Base-by-base conservation (phyloP, 139 green algal species). In the Haematococcus sp. region DNA sequence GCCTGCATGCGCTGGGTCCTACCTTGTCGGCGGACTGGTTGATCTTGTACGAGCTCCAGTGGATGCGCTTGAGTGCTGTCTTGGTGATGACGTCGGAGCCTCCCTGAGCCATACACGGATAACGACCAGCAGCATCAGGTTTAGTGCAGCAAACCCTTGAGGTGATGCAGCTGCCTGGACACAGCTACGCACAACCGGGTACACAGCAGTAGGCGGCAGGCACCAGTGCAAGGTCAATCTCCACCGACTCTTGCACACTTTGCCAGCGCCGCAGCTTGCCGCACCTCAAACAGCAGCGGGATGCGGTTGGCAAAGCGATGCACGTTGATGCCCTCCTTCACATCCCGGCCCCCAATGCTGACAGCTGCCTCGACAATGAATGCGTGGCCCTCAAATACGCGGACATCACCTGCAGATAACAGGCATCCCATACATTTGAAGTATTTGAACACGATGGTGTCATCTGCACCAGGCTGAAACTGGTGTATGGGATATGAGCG, bases 281-380 rank as follows among this genome's bases (percentile, higher is more conserved):
- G n/a, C 55, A 84, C 85, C 88, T 98, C 95, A 71, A 98, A 98
- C 46, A 98, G 87, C 76, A 98, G 86, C 33, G 95, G 95, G 63
- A 98, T 98, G 84, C 94, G 90, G 80, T 98, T 98, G 55, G 95
- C 94, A 80, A 97, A 98, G 64, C 94, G 82, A 83, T 94, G 86
- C 30, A 97, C 87, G 77, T 98, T 97, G 81, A 98, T 91, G 71
- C 80, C 80, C 9, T 88, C 84, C 82, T 93, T 95, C 46, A 98
- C 85, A 72, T 96, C 85, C 17, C 74, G 77, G 11, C 95, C 95
- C 4, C 95, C 95, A n/a, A 98, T 63, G 71, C 84, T 94, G 3
- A 98, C 87, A 2, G 89, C 94, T 5, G 93, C 93, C 82, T 98
- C 95, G 35, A 98, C 93, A 31, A 98, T 89, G 83, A 98, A 98